These are phyloP conservation scores for Lolium rigidum DNA, from an alignment of 176 grass and related monocot species.

Conservation along the genomic window DNA sequence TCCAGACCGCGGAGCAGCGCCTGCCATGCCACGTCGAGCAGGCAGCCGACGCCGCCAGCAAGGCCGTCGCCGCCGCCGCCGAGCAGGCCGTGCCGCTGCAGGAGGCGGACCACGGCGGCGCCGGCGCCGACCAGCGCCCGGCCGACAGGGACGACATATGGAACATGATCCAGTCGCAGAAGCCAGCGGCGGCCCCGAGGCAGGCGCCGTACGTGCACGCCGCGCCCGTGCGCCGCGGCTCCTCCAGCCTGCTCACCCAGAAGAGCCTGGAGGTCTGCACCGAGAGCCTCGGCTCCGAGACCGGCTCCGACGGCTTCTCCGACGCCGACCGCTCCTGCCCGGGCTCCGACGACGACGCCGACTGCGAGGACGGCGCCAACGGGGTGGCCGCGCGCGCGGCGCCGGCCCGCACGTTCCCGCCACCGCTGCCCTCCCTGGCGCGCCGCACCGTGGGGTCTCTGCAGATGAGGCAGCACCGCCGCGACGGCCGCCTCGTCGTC, in stretches of 20 bases:
- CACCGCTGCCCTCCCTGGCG: slow-evolving; percentile 72
- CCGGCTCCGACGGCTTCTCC: slow-evolving; percentile 75
- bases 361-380: background rate
- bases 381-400: slow-evolving; percentile 37
- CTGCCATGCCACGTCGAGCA: slow-evolving; percentile 40
- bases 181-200: background rate
- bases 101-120: slow-evolving; percentile 44
- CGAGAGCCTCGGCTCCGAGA: slow-evolving; percentile 98
- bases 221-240: slow-evolving; percentile 70
- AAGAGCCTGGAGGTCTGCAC: slow-evolving; percentile 97
- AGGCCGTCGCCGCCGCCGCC: background rate
- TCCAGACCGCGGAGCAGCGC: slow-evolving; percentile 51
- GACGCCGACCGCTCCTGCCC: slow-evolving; percentile 50
- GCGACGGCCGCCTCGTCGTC: slow-evolving; percentile 82
- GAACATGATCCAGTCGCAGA: slow-evolving; percentile 74
- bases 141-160: slow-evolving; percentile 66
- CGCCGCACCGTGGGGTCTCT: slow-evolving; percentile 67
- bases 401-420: slow-evolving; percentile 63
- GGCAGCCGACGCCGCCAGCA: background rate
- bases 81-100: slow-evolving; percentile 45
- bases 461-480: slow-evolving; percentile 77
- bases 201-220: slow-evolving; percentile 78
- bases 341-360: slow-evolving; percentile 26
- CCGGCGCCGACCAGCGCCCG: slow-evolving; percentile 7
- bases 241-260: slow-evolving; percentile 80